phyloP scores from a whole-genome alignment of 257 asterid genomes.

The Cynanchum wilfordii region DNA sequence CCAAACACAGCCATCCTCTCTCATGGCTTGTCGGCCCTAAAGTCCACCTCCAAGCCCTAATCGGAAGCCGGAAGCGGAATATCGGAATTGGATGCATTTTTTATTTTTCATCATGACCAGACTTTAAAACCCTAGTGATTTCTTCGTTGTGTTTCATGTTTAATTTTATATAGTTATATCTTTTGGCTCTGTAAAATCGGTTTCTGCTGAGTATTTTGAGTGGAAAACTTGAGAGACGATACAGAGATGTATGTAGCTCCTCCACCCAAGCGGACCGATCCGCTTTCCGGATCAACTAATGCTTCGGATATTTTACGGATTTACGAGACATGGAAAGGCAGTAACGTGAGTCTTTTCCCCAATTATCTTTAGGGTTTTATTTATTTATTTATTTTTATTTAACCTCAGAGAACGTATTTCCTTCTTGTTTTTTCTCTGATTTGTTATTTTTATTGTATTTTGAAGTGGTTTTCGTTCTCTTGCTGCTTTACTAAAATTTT shows the following conservation, averaged over 20 bases:
- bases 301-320: slow-evolving; percentile 57
- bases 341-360: slow-evolving; percentile 55
- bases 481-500: background rate
- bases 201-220: slow-evolving; percentile 27
- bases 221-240: slow-evolving; percentile 19
- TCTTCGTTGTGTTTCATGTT: background rate
- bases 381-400: background rate
- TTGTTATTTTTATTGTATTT: background rate
- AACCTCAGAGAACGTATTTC: background rate
- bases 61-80: slow-evolving; percentile 21
- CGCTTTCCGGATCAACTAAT: slow-evolving; percentile 62
- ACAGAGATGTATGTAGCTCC: slow-evolving; percentile 75
- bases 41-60: slow-evolving; percentile 9
- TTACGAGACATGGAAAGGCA: slow-evolving; percentile 97
- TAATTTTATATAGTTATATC: slow-evolving; percentile 3
- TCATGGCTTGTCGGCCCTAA: slow-evolving; percentile 50
- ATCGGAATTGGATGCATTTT: slow-evolving; percentile 20
- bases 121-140: slow-evolving; percentile 11
- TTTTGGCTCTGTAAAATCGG: slow-evolving; percentile 20
- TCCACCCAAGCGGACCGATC: slow-evolving; percentile 75
- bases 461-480: background rate
- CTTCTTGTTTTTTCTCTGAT: background rate
- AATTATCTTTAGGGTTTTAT: slow-evolving; percentile 3
- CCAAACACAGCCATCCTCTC: slow-evolving; percentile 42
- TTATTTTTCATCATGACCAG: slow-evolving; percentile 15